Conservation (phyloP, 345 rosid genomes). For the Barbarea vulgaris region DNA sequence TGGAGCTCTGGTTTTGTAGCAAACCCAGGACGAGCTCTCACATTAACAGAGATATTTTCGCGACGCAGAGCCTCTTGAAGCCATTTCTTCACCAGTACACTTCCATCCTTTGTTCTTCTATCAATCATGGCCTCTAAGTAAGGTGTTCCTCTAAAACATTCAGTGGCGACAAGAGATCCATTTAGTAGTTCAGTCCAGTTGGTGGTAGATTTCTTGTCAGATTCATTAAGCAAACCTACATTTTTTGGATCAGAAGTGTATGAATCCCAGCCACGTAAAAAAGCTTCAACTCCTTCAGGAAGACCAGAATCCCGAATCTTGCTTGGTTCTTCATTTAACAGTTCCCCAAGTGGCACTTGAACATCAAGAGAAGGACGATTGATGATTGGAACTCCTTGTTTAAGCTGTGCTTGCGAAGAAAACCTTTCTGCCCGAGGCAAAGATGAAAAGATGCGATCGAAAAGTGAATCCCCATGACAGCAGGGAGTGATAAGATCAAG, state of each 20-base stretch:
- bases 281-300: constrained; percentile 62
- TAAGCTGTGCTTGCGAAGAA: constrained; percentile 53
- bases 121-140: constrained; percentile 85
- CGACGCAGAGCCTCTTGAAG: constrained; percentile 81
- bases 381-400: constrained; percentile 50
- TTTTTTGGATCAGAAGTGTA: constrained; percentile 44
- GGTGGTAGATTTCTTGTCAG: constrained; percentile 41
- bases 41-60: constrained; percentile 58
- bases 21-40: constrained; percentile 70
- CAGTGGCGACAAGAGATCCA: constrained; percentile 77
- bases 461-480: constrained; percentile 87
- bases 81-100: constrained; percentile 86
- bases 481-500: constrained; percentile 96
- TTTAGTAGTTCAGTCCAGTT: constrained; percentile 47
- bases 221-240: constrained; percentile 42
- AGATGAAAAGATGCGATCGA: constrained; percentile 80
- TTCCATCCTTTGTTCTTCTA: constrained; percentile 84
- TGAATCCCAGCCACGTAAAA: constrained; percentile 74
- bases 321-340: constrained; percentile 55
- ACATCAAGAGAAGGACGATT: constrained; percentile 71
- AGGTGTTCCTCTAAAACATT: constrained; percentile 79
- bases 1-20: constrained; percentile 69
- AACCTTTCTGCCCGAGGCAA: constrained; percentile 74
- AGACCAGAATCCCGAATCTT: constrained; percentile 48
- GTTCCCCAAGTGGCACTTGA: constrained; percentile 72